Base-by-base conservation (phyloP, 176 grass and related monocot species). In the Panicum miliaceum region DNA sequence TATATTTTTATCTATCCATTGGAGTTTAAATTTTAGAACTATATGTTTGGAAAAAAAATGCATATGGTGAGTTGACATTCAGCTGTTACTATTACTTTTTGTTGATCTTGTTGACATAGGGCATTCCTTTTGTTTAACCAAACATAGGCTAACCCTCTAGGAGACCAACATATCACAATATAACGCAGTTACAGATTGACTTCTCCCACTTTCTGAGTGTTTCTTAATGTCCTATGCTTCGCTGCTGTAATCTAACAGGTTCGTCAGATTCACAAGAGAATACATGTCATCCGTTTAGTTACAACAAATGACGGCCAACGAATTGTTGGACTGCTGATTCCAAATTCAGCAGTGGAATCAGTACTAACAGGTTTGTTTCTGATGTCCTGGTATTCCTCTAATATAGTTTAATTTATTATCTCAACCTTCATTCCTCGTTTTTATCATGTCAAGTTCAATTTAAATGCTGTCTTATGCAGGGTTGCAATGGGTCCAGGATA, bases 291-390 rank as follows among this genome's bases (percentile, higher is more conserved):
- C 27, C 93, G 91, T 84, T 73, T 99, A 77, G 96, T 82, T 58
- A 96, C 97, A 19, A 96, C 90, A 12, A 92, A 81, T 52, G 90
- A 96, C 41, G 87, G 63, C 69, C 83, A 90, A 75, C 83, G 90
- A 8, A 86, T 96, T 1, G 91, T 99, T 59, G 97, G 97, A 5
- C 81, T 99, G 60, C 84, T 94, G 64, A 91, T 99, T 85, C 93
- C 93, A 38, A 99, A 94, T 89, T 92, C 73, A 77, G 96, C 97
- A 65, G 91, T 99, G 81, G 93, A 99, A 64, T 84, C 91, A 35
- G 97, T 96, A 82, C 84, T 96, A 86, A 81, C 88, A 99, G 97
- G 97, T 93, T 80, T 80, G 78, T 89, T 90, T 41, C 61, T 73
- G 37, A 45, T 77, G 69, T 56, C 20, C 15, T 4, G 76, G 19